Conservation (phyloP, 257 asterid species). For the Plectranthus barbatus region DNA sequence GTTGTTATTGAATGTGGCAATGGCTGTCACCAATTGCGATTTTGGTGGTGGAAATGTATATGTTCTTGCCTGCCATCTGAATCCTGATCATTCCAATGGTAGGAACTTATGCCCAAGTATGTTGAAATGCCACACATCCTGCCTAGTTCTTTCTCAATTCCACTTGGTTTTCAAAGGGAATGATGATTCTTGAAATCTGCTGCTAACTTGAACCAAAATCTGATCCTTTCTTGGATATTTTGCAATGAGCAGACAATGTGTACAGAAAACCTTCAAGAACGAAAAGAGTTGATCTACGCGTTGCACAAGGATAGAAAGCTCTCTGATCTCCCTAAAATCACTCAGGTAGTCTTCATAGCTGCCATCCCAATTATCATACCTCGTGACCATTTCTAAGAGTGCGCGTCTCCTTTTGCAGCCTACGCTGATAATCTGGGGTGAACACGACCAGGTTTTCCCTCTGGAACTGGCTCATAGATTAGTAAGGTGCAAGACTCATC, state of each 20-base stretch:
- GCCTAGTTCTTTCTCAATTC: too few species aligned
- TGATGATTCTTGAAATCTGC: too few species aligned
- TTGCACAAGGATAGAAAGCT: conserved; percentile 58
- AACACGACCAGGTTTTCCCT: conserved; percentile 66
- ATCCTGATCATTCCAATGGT: not conserved
- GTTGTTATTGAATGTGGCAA: not conserved
- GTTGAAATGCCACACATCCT: too few species aligned
- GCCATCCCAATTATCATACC: not conserved
- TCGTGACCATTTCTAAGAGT: conserved; percentile 1
- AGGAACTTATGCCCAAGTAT: too few species aligned
- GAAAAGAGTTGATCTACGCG: conserved; percentile 59
- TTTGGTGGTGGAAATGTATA: not conserved
- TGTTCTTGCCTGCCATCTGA: not conserved
- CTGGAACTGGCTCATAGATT: conserved; percentile 65
- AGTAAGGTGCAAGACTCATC: conserved; percentile 31
- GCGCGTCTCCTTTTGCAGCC: conserved; percentile 33
- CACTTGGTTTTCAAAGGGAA: too few species aligned
- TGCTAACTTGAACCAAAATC: too few species aligned
- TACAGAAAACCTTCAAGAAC: conserved; percentile 55
- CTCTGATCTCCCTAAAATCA: conserved; percentile 60
- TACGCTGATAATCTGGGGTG: conserved; percentile 76
- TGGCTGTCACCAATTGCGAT: too few species aligned
- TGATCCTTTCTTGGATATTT: not conserved
- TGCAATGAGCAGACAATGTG: conserved; percentile 58
- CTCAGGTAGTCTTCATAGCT: conserved; percentile 34